Evolutionary conservation across 2,329 filamentous ascomycete species (phyloP), one percentile per base, ranked within the genome.

Genomic region (Phoma herbarum): DNA sequence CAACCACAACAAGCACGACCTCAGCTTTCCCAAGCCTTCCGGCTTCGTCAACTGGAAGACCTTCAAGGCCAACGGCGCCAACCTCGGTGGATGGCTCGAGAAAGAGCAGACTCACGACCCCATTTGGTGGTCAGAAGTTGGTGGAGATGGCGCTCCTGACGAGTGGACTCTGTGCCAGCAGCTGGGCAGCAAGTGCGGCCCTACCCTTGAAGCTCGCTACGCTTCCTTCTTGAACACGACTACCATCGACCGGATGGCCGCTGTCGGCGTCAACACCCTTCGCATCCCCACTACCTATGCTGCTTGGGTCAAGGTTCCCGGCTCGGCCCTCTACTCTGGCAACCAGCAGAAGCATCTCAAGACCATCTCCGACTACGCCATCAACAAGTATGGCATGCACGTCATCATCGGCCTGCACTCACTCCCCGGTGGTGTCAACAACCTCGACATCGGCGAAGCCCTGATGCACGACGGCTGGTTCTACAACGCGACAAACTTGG

Each of bases 221-320:
- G 65, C 64, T 3, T 61, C 70, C 2, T 76, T 64, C 51, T 53
- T 75, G 52, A 75, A 63, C 31, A 67, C 66, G 9, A 47, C 60
- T 1, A 64, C 65, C 31, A 74, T 78, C 51, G 75, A 77, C 47
- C 62, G 66, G 47, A 57, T 76, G 20, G 76, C 70, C 16, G 61
- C 62, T 12, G 62, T 65, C 4, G 71, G 71, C 23, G 64, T 78
- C 47, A 75, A 72, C 53, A 67, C 68, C 3, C 67, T 77, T 22
- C 68, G 74, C 14, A 77, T 78, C 25, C 75, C 75, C 4, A 75
- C 71, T 1, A 72, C 71, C 3, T 77, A 77, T 47, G 70, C 75
- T 5, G 72, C 72, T 0, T 78, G 74, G 74, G 59, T 77, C 44
- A 63, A 71, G 20, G 67, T 76, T 16, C 73, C 74, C 11, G 75